Percentiles rank a stretch among this genome's conserved stretches.
Conservation (phyloP, 495 filamentous ascomycete genomes). For the Cryomyces minteri region DNA sequence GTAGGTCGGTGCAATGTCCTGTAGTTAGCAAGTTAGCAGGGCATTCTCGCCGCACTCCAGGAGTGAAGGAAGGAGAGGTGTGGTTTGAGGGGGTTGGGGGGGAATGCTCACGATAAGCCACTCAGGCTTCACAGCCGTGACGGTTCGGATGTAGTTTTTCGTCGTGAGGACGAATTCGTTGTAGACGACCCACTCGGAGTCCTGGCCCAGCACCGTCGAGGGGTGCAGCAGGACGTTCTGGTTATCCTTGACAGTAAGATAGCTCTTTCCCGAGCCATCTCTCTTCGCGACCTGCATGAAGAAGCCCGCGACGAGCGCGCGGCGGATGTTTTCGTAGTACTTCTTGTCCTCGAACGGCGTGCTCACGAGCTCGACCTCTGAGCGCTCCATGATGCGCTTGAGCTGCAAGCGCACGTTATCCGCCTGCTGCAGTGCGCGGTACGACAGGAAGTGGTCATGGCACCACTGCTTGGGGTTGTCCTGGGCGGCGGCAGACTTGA, state of each 20-base stretch:
- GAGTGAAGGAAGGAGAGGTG: no score
- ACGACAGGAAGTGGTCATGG: constrained; percentile 91
- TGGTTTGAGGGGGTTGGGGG: neutral
- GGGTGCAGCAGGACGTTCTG: constrained; percentile 84
- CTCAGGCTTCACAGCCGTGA: constrained; percentile 46
- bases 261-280: constrained; percentile 58
- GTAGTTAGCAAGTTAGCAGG: constrained; percentile 9
- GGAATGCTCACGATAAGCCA: constrained; percentile 68
- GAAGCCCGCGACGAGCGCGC: constrained; percentile 86
- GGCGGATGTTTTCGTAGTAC: constrained; percentile 93
- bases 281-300: constrained; percentile 99
- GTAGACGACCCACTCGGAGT: constrained; percentile 94
- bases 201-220: constrained; percentile 64
- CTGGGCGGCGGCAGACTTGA: constrained; percentile 55
- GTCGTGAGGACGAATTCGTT: constrained; percentile 97
- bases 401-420: constrained; percentile 88
- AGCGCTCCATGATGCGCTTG: constrained; percentile 87
- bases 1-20: constrained; percentile 84
- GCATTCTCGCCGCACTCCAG: neutral
- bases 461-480: constrained; percentile 76
- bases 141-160: constrained; percentile 69
- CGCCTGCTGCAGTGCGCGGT: constrained; percentile 72
- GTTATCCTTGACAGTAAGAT: constrained; percentile 90
- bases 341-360: constrained; percentile 88
- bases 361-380: constrained; percentile 66